Base-by-base conservation (phyloP, 1,284 basidiomycete genomes). In the Agroathelia rolfsii region DNA sequence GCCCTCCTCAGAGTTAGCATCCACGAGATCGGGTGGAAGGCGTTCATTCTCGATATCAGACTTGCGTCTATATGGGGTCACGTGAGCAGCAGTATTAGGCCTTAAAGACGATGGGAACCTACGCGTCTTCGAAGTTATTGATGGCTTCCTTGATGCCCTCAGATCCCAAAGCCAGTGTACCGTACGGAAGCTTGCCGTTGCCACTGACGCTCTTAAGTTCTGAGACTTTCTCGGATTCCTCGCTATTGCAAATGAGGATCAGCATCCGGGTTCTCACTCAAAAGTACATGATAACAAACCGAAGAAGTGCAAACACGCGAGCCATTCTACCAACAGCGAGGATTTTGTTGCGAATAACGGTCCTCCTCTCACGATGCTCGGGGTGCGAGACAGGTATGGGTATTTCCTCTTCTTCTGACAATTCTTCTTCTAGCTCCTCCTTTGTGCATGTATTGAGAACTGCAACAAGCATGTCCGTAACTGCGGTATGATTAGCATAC, bases 21-120 rank as follows among this genome's bases (percentile, higher is more conserved):
- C 92, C 53, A 93, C 85, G 15, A 98, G 73, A 17, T 97, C 92
- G 1, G 94, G 94, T 9, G 93, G 94, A 17, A 96, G 64, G 28
- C 89, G 81, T 61, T 98, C 94, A 62, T 98, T 97, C 64, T 98
- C 94, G 48, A 98, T 97, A 66, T 99, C 95, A 24, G 88, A 92
- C 62, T 93, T 94, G 44, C 94, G 88, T 14, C 86, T 90, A 47
- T 15, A 19, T 16, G 34, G 13, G 3, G 37, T 15, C 19, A 11
- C 13, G 30, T 25, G 20, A 32, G 32, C 6, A n/a, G n/a, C n/a
- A n/a, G n/a, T n/a, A n/a, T n/a, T n/a, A n/a, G n/a, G n/a, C n/a
- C n/a, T n/a, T n/a, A n/a, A n/a, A n/a, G n/a, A n/a, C 35, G 20
- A 30, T 19, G 25, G 25, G 31, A 14, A 81, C 86, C 44, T 62